Percentiles rank a stretch among this genome's conserved stretches.
These are phyloP conservation scores for Elaeagnus macrophylla DNA, from an alignment of 306 rosid genomes.

Conservation along the genomic window DNA sequence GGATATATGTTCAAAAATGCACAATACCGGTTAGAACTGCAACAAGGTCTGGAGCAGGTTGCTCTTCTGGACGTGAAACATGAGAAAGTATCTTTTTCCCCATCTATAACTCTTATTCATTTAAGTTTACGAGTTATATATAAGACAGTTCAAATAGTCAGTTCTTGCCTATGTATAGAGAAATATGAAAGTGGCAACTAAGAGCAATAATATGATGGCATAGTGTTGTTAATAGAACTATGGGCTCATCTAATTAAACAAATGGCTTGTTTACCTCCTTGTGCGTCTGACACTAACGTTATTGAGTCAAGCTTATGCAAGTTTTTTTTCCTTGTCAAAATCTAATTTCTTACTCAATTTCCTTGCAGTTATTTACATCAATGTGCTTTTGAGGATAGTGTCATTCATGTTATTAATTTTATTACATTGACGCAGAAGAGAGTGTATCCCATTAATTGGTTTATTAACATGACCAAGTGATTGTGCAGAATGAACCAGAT, in stretches of 20 bases:
- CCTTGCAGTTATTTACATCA: not conserved
- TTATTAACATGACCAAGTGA: conserved; percentile 17
- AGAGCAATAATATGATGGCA: not conserved
- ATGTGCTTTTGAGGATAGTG: not conserved
- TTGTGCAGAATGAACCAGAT: conserved; percentile 66
- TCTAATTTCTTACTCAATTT: too few species aligned
- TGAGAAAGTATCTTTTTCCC: conserved; percentile 42
- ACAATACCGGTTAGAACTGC: conserved; percentile 85
- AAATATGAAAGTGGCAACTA: not conserved
- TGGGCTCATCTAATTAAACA: too few species aligned
- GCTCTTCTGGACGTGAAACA: conserved; percentile 84
- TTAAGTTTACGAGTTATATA: not conserved
- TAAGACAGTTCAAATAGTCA: not conserved
- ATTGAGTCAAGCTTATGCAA: too few species aligned
- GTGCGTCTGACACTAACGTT: too few species aligned
- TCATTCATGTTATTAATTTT: not conserved
- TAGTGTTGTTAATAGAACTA: not conserved
- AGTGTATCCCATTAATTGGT: conserved; percentile 5
- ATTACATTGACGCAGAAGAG: too few species aligned
- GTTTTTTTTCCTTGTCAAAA: too few species aligned
- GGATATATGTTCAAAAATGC: conserved; percentile 97
- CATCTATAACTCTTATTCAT: not conserved
- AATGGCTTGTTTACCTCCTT: too few species aligned
- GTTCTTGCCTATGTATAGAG: not conserved
- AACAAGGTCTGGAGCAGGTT: conserved; percentile 84